Evolutionary conservation across 257 asterid genomes (phyloP).

Genomic region (Solanum stenotomum): DNA sequence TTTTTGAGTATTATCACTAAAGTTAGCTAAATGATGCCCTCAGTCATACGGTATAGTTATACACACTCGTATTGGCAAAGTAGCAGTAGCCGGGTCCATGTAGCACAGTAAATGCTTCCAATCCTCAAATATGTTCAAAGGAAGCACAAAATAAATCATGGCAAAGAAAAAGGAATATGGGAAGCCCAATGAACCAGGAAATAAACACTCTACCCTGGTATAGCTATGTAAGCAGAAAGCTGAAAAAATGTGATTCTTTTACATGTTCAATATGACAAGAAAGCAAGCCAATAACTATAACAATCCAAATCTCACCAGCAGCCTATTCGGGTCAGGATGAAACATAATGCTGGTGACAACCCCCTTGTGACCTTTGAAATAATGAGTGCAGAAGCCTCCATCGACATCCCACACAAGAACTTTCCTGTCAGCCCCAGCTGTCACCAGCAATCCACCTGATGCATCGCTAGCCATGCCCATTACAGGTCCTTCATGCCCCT

Average conservation of each 20-base stretch:
- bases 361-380: conserved; percentile 94
- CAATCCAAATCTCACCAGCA: conserved; percentile 50
- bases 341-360: conserved; percentile 71
- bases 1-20: neutral
- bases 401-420: conserved; percentile 97
- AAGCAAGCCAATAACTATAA: neutral
- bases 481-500: conserved; percentile 98
- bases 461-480: conserved; percentile 93
- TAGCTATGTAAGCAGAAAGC: neutral
- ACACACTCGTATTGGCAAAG: neutral
- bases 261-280: neutral
- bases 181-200: neutral
- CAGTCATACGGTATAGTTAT: neutral
- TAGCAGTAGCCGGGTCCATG: neutral
- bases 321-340: conserved; percentile 70
- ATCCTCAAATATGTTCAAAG: neutral
- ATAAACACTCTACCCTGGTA: neutral
- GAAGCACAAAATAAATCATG: neutral
- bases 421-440: conserved; percentile 95
- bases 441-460: conserved; percentile 90
- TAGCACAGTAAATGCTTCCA: neutral
- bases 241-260: neutral
- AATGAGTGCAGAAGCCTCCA: conserved; percentile 93
- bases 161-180: neutral
- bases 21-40: neutral